Base-by-base conservation (phyloP, 768 basidiomycete species). In the Coprinopsis sp. region DNA sequence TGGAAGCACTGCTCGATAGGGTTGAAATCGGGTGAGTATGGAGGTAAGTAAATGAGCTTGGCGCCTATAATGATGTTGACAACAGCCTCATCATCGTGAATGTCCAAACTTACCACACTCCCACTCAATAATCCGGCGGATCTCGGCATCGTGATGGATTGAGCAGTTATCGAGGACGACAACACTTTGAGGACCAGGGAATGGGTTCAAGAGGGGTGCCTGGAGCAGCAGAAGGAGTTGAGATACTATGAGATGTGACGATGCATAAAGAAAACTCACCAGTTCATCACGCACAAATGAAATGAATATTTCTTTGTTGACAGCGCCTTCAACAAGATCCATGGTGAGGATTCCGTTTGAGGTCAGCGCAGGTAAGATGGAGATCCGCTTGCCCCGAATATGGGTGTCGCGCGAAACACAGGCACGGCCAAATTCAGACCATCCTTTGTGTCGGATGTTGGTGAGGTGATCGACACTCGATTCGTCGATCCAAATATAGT, bases 401-500 rank as follows among this genome's bases (percentile, higher is more conserved):
- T 28, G 31, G 27, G 28, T 12, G 22, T 43, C 41, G 3, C 41
- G 27, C 10, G 22, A 27, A 12, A 43, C 10, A 30, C 4, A 43
- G 6, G 25, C 27, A 31, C 22, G 14, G 6, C 41, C 41, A 43
- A 31, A 4, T 30, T 29, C 13, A n/a, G 24, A 7, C 41, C 41
- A 43, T 8, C 44, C 44, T 34, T 25, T 46, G 3, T n/a, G 2
- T 21, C 44, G 44, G 19, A 22, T 18, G 34, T 46, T 46, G 6
- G 44, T 46, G 10, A 18, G 22, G 23, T 46, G 19, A 21, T 46
- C 44, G 31, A 46, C 44, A 46, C 33, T 36, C 16, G 44, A 33
- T 24, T 46, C 34, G 31, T 46, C 44, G 14, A 46, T 14, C 44
- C 44, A 44, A 6, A 44, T 29, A 33, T 16, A 44, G 29, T 44